Conservation (phyloP, 2,329 filamentous ascomycete genomes). For the Penicillium sp. region DNA sequence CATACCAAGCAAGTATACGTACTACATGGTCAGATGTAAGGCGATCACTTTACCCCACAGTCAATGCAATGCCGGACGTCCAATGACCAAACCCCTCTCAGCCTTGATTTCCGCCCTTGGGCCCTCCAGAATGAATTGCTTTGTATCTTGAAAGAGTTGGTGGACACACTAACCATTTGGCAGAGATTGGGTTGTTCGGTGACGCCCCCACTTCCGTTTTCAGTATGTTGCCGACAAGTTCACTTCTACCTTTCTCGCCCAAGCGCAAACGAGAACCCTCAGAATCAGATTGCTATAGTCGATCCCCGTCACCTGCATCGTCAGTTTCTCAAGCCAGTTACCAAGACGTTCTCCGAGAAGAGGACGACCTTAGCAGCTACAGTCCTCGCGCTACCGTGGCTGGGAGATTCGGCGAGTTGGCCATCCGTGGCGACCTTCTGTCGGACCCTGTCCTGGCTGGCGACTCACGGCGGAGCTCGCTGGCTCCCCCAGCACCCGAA, state of each 20-base stretch:
- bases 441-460: slow-evolving; percentile 18
- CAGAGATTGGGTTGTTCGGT: slow-evolving; percentile 13
- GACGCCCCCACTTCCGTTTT: slow-evolving; percentile 25
- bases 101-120: slow-evolving; percentile 18
- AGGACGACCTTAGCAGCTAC: slow-evolving; percentile 34
- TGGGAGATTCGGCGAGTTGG: slow-evolving; percentile 42
- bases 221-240: slow-evolving; percentile 33
- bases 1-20: neutral
- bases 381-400: slow-evolving; percentile 44
- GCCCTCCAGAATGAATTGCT: slow-evolving; percentile 16
- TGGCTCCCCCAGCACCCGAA: slow-evolving; percentile 13
- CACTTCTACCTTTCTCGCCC: slow-evolving; percentile 31
- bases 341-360: slow-evolving; percentile 35
- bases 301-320: slow-evolving; percentile 37
- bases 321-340: slow-evolving; percentile 32
- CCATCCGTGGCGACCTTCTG: slow-evolving; percentile 36
- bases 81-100: slow-evolving; percentile 23
- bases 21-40: neutral
- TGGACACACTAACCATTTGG: slow-evolving; percentile 11
- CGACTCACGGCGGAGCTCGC: slow-evolving; percentile 11
- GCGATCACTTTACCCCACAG: slow-evolving; percentile 12
- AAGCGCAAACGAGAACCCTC: slow-evolving; percentile 40
- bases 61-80: slow-evolving; percentile 20
- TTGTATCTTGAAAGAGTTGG: slow-evolving; percentile 11
- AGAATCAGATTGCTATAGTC: slow-evolving; percentile 32